Base-by-base conservation (phyloP, 2,329 filamentous ascomycete species). In the Fusarium proliferatum region DNA sequence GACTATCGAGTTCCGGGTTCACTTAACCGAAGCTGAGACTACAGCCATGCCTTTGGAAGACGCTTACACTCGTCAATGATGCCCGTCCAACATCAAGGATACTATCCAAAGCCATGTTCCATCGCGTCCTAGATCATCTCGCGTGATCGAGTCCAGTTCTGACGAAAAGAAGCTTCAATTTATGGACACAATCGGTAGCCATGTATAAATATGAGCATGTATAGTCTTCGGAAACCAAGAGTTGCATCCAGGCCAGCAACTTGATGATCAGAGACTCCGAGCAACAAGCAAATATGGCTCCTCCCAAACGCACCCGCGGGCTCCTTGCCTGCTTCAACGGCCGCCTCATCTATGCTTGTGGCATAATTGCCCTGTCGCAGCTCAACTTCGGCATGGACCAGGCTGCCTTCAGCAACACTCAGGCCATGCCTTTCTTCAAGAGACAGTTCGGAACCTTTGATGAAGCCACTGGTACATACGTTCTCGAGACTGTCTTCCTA, bases 351-450 rank as follows among this genome's bases (percentile, higher is more conserved):
- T 67, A 71, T 42, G 65, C 76, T 6, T 71, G 73, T 9, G 26
- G 60, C 19, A 61, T 84, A 34, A 77, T 83, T 49, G 78, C 80
- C 41, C 43, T 84, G 4, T 83, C 81, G 3, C 76, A 78, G 23
- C 78, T 84, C 71, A 84, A 84, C 71, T 84, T 83, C 78, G 82
- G 82, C 59, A 82, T 84, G 48, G 83, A 84, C 67, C 80, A 82
- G 48, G 74, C 79, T 51, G 82, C 77, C 13, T 82, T 82, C 72
- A 74, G 79, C 13, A 81, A 80, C 5, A 82, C 79, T 1, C 81
- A 84, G 67, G 79, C 83, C 26, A 84, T 84, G 82, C 74, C 77
- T 23, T 69, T 80, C 26, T 85, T 83, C 64, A 74, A 74, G 11
- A 70, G 64, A 45, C 76, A 80, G 42, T 84, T 84, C 61, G 82